Percentiles rank a stretch among this genome's conserved stretches.
Evolutionary conservation across 495 filamentous ascomycete genomes (phyloP).

Genomic region (Lentithecium fluviatile): DNA sequence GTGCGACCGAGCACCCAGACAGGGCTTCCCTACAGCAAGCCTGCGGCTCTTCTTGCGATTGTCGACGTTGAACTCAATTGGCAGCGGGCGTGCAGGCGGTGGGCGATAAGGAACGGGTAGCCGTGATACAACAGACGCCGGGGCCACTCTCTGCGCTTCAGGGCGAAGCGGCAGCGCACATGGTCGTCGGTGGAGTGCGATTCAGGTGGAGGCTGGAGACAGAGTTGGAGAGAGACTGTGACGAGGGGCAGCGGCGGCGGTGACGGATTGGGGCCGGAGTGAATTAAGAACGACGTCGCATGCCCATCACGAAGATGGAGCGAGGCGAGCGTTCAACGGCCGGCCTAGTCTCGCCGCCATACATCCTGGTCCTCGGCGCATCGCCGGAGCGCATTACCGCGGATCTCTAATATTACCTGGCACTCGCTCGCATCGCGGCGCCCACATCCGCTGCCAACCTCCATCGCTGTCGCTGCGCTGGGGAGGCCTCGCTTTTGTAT

Average conservation of each 20-base stretch:
- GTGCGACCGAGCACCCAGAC: constrained; percentile 16
- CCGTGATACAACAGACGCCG: constrained; percentile 29
- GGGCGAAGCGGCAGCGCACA: constrained; percentile 11
- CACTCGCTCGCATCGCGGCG: constrained; percentile 15
- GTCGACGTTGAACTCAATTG: constrained; percentile 29
- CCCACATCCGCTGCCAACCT: neutral
- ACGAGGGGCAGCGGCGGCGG: neutral
- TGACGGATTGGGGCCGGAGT: constrained; percentile 10
- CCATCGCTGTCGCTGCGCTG: neutral
- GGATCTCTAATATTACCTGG: constrained; percentile 17
- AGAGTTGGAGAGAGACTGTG: neutral
- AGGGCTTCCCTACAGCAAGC: constrained; percentile 2
- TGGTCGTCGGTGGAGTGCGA: neutral
- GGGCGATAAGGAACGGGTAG: constrained; percentile 29
- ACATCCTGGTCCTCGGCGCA: constrained; percentile 22
- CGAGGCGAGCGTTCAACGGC: constrained; percentile 7
- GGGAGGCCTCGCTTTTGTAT: too few species aligned
- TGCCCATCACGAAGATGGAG: constrained; percentile 18
- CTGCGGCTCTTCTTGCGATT: constrained; percentile 29
- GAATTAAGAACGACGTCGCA: constrained; percentile 9
- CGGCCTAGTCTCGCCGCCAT: constrained; percentile 1
- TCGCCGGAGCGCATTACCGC: constrained; percentile 25
- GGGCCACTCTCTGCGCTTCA: constrained; percentile 24
- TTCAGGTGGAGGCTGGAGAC: neutral
- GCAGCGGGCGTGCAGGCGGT: constrained; percentile 27